These are phyloP conservation scores for Magnolia changhungtana DNA, from an alignment of 164 flowering plant genomes.

Conservation along the genomic window DNA sequence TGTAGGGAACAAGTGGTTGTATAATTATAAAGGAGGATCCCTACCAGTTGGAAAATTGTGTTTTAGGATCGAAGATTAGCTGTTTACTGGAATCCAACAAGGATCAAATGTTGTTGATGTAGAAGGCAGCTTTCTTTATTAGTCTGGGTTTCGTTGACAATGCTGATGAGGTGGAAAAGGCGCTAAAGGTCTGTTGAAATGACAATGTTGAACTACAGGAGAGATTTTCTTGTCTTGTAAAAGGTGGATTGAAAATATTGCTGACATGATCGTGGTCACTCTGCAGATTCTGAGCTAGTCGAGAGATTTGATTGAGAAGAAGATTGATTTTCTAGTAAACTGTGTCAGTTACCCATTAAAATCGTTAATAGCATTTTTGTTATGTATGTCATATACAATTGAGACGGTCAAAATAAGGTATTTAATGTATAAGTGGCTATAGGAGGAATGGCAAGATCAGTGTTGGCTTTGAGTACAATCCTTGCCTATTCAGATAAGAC, in stretches of 20 bases:
- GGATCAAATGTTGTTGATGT: conserved; percentile 14
- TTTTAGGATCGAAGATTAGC: conserved; percentile 32
- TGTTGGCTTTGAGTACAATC: conserved; percentile 43
- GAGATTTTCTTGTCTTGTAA: conserved; percentile 57
- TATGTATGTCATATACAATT: conserved; percentile 34
- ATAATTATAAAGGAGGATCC: conserved; percentile 52
- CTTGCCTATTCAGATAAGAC: conserved; percentile 38
- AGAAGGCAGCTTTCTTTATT: conserved; percentile 51
- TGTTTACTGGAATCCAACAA: conserved; percentile 25
- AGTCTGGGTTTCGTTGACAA: conserved; percentile 48
- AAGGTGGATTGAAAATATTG: conserved; percentile 51
- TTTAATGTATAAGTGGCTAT: conserved; percentile 63
- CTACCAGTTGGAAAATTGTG: conserved; percentile 42
- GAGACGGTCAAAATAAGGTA: conserved; percentile 48
- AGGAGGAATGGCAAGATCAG: conserved; percentile 36
- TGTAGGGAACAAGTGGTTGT: conserved; percentile 38
- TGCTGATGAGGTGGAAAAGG: conserved; percentile 42
- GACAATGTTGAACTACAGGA: conserved; percentile 59
- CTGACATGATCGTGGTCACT: conserved; percentile 38
- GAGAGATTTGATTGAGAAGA: conserved; percentile 38
- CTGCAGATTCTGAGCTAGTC: conserved; percentile 55
- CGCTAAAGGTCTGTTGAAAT: conserved; percentile 55
- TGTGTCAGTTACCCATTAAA: conserved; percentile 50
- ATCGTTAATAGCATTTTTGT: conserved; percentile 39
- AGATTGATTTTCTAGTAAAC: conserved; percentile 53